Evolutionary conservation across 441 rosid species (phyloP).

Genomic region (Dalechampia spathulata): DNA sequence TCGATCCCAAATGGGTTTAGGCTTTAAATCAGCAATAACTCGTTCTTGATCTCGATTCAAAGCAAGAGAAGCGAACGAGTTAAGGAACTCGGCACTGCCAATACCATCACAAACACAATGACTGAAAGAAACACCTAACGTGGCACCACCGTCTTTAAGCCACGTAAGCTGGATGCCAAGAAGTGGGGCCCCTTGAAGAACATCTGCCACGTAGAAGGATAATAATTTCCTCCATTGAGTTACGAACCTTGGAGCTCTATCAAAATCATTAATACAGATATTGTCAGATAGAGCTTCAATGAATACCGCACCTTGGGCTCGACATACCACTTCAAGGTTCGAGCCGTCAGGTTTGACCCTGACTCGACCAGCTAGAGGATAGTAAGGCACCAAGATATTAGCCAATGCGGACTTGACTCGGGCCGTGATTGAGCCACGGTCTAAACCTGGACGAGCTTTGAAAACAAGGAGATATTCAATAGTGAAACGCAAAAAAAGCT

Average conservation of each 20-base stretch:
- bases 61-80: slow-evolving; percentile 49
- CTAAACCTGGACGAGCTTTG: slow-evolving; percentile 24
- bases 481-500: slow-evolving; percentile 79
- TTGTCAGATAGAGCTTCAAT: slow-evolving; percentile 44
- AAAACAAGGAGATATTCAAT: slow-evolving; percentile 61
- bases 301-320: slow-evolving; percentile 56
- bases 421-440: slow-evolving; percentile 22
- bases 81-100: slow-evolving; percentile 66
- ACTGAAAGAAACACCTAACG: slow-evolving; percentile 59
- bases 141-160: slow-evolving; percentile 64
- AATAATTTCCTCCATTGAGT: slow-evolving; percentile 62
- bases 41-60: slow-evolving; percentile 10
- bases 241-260: slow-evolving; percentile 47
- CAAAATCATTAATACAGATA: slow-evolving; percentile 32
- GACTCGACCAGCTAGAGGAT: slow-evolving; percentile 75
- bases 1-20: slow-evolving; percentile 65
- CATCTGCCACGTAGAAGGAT: slow-evolving; percentile 52
- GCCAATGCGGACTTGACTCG: slow-evolving; percentile 55
- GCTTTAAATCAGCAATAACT: slow-evolving; percentile 14
- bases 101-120: slow-evolving; percentile 71
- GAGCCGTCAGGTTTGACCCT: slow-evolving; percentile 32
- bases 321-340: slow-evolving; percentile 50
- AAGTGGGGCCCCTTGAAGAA: slow-evolving; percentile 56
- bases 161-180: slow-evolving; percentile 79
- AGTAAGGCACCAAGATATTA: slow-evolving; percentile 52